Base-by-base conservation (phyloP, 139 green algal genomes). In the Micractinium conductrix region DNA sequence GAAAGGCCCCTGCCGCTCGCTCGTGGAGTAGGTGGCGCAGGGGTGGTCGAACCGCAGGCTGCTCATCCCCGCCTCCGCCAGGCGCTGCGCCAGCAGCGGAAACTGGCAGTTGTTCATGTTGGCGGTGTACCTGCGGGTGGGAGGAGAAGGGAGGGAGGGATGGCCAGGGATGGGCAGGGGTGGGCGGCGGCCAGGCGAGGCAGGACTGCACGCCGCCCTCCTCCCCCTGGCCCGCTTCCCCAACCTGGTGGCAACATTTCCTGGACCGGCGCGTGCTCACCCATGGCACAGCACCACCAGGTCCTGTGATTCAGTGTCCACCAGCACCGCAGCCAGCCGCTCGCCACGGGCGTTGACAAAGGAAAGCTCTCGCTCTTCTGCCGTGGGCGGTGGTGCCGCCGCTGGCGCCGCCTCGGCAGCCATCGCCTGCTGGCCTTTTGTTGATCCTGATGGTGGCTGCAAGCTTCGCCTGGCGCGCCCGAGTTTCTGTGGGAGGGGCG, bases 21-120 rank as follows among this genome's bases (percentile, higher is more conserved):
- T 88, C 22, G 43, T 7, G 24, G 78, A 60, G 62, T 33, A 30
- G 30, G 83, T 78, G 12, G 81, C 74, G 28, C 44, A 74, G 69
- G 87, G 45, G 48, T 90, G 87, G 69, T 90, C 87, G 67, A 90
- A 90, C 35, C 87, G 76, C 58, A 88, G 84, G 68, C 42, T 74
- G 33, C 14, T 73, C 38, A 90, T 16, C 16, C 83, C 83, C n/a
- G 78, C 83, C 33, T 12, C n/a, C 43, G 83, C 83, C 16, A 90
- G 82, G 6, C 37, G 30, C 12, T 33, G 42, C 8, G 87, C 87
- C 40, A 90, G 33, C 26, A 72, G 42, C 40, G 76, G 72, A 81
- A 90, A 90, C 81, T 81, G 83, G 78, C 87, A 90, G 19, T 68
- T 79, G 53, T 24, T 67, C 22, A 58, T 60, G 76, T 90, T 90